phyloP scores from a whole-genome alignment of 2,329 filamentous ascomycete species.

The Arachnomyces sp. region DNA sequence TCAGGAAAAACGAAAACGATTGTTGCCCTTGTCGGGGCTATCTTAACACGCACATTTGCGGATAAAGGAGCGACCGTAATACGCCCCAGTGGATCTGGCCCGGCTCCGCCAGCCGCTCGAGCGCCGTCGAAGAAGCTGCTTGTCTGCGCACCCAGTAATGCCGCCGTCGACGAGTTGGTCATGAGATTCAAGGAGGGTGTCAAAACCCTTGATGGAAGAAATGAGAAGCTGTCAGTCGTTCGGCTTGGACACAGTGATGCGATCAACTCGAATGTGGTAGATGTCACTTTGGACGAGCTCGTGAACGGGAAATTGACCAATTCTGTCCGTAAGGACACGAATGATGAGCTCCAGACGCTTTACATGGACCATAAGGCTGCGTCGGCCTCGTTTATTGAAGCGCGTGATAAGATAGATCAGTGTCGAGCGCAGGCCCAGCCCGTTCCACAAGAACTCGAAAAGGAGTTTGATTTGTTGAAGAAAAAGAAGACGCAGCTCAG shows the following conservation, averaged over 20 bases:
- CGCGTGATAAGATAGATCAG: constrained; percentile 64
- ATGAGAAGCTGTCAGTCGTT: constrained; percentile 73
- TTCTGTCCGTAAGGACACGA: constrained; percentile 35
- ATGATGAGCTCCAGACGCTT: constrained; percentile 52
- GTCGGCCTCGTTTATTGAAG: constrained; percentile 57
- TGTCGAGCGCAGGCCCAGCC: constrained; percentile 46
- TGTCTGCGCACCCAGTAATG: constrained; percentile 97
- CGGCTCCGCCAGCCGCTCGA: constrained; percentile 25
- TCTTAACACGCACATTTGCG: constrained; percentile 56
- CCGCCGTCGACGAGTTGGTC: constrained; percentile 91
- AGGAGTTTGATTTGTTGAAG: constrained; percentile 70
- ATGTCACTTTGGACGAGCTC: constrained; percentile 88
- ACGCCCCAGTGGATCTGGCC: constrained; percentile 32
- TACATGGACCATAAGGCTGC: constrained; percentile 58
- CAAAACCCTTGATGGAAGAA: constrained; percentile 63
- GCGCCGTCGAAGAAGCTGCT: constrained; percentile 69
- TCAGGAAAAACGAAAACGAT: constrained; percentile 99
- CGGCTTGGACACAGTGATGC: constrained; percentile 85
- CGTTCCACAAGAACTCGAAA: constrained; percentile 49
- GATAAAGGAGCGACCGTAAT: constrained; percentile 39
- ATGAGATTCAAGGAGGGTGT: constrained; percentile 84
- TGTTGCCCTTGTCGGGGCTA: constrained; percentile 83
- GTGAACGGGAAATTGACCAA: constrained; percentile 62
- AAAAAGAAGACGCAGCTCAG: constrained; percentile 68
- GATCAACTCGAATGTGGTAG: constrained; percentile 79